Percentiles rank a stretch among this genome's conserved stretches.
These are phyloP conservation scores for Diospyros lotus DNA, from an alignment of 148 eudicot species.

Conservation along the genomic window DNA sequence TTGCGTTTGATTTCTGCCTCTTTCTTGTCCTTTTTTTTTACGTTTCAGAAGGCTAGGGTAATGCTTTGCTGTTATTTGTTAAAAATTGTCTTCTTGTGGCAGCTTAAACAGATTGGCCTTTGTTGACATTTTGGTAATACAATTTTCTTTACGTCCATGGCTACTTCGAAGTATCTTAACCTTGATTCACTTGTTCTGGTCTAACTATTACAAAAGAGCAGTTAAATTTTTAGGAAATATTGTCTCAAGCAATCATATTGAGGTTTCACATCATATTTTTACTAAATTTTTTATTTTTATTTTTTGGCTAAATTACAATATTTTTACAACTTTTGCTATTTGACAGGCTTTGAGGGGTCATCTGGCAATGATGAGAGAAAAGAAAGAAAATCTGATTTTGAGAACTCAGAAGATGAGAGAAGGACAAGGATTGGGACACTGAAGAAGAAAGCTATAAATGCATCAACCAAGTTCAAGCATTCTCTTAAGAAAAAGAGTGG, in stretches of 20 bases:
- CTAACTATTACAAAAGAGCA: background rate
- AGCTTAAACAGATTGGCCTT: background rate
- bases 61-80: too few relatives aligned
- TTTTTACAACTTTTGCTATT: slow-evolving; percentile 6
- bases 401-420: slow-evolving; percentile 90
- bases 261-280: background rate
- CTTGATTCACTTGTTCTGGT: background rate
- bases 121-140: background rate
- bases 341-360: slow-evolving; percentile 80
- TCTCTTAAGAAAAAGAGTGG: slow-evolving; percentile 83
- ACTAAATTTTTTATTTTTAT: background rate
- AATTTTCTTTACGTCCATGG: background rate
- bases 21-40: too few relatives aligned
- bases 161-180: background rate
- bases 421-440: slow-evolving; percentile 77
- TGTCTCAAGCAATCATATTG: background rate
- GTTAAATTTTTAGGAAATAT: background rate
- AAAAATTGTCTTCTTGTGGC: background rate
- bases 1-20: background rate
- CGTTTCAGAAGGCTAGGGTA: too few relatives aligned
- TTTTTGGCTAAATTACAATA: too few relatives aligned
- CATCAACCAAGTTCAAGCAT: slow-evolving; percentile 79
- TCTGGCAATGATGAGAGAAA: slow-evolving; percentile 76
- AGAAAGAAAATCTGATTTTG: slow-evolving; percentile 93
- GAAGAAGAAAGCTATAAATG: slow-evolving; percentile 90